These are phyloP conservation scores for Cystobasidium onofrii DNA, from an alignment of 768 basidiomycete genomes.

Conservation along the genomic window DNA sequence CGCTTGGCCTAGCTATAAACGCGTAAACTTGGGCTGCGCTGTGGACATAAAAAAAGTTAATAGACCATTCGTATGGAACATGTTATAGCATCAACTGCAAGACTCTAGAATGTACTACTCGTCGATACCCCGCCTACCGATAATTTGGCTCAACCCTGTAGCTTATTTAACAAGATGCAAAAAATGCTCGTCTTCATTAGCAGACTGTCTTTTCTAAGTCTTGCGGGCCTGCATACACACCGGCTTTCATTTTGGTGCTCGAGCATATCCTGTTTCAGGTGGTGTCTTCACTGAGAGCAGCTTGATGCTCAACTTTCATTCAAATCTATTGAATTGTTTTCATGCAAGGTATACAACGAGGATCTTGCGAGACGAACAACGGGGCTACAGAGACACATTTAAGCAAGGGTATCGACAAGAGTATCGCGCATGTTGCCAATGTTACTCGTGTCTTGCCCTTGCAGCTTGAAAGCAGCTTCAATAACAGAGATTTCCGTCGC, in stretches of 20 bases:
- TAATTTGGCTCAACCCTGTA: not conserved
- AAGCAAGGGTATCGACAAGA: conserved; percentile 86
- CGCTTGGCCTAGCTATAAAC: conserved; percentile 39
- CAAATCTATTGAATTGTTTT: not conserved
- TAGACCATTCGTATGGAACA: too few species aligned
- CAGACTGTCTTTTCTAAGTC: too few species aligned
- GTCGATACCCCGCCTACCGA: too few species aligned
- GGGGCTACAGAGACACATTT: not conserved
- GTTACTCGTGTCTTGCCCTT: conserved; percentile 71
- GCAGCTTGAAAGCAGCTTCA: conserved; percentile 84
- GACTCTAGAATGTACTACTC: not conserved
- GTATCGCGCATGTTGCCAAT: conserved; percentile 88
- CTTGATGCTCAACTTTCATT: too few species aligned
- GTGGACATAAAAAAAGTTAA: too few species aligned
- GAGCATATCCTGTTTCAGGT: too few species aligned
- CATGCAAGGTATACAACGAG: not conserved
- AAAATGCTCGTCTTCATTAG: too few species aligned
- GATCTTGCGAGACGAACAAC: not conserved
- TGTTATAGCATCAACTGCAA: conserved; percentile 39
- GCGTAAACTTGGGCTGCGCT: too few species aligned
- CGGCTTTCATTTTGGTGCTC: too few species aligned
- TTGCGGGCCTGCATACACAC: too few species aligned
- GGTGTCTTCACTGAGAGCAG: too few species aligned
- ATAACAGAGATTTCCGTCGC: conserved; percentile 98
- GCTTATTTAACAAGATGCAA: not conserved